Base-by-base conservation (phyloP, 208 protist genomes). In the Crithidia bombi region DNA sequence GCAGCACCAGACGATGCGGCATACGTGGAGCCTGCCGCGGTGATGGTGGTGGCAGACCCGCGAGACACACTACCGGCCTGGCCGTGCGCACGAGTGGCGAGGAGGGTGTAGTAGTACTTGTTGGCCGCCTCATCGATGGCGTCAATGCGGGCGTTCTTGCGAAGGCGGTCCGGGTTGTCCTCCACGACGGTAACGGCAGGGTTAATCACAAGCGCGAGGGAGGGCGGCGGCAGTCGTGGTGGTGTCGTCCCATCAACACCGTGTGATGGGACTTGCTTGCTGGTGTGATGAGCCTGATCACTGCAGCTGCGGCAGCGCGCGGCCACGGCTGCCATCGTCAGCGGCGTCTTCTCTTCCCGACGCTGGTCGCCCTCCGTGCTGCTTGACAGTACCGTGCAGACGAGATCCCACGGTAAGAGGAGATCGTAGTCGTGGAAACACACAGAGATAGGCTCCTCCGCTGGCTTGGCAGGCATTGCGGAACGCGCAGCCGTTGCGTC, bases 101-200 rank as follows among this genome's bases (percentile, higher is more conserved):
- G 73, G 19, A 71, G 41, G 21, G 85, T 49, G 52, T 93, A 90
- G 75, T 72, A 75, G 69, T 87, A 85, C 38, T 74, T 62, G 50
- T 85, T 75, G 25, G 77, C 70, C 0, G 70, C 74, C 5, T 78
- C 59, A 17, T 87, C 85, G 58, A 93, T 93, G 5, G 71, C 77
- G 47, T 90, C 87, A 26, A 93, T 68, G 25, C 87, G 87, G 5
- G 55, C 65, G 68, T 93, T 93, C 65, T 93, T 93, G 52, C 80
- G 65, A 7, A 54, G 52, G 5, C 87, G 84, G 28, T 80, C 55
- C 1, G 79, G 76, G 49, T 90, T 89, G 55, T 84, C 64, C 7
- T 66, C 65, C 23, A 68, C 7, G 0, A 58, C 49, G 0, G 79
- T 81, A 14, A 81, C 56, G 26, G 82, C 79, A 41, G 87, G 84